Base-by-base conservation (phyloP, 306 rosid species). In the Spatholobus suberectus region DNA sequence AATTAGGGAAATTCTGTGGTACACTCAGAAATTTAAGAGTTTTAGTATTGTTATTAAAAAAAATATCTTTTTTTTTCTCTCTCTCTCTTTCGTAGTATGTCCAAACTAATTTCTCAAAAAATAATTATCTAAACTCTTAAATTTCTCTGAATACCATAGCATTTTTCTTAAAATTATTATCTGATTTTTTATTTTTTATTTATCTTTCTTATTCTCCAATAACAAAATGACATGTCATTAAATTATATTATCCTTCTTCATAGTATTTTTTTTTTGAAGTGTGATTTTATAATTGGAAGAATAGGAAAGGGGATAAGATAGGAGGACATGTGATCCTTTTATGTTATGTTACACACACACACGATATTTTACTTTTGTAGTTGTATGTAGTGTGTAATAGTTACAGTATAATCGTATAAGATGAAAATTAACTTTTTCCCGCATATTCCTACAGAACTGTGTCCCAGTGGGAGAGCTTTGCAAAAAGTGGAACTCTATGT, bases 401-500 rank as follows among this genome's bases (percentile, higher is more conserved):
- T 40, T 68, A 27, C 49, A 62, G 54, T 82, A 21, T 12, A 76
- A 67, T 21, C 9, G 51, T 75, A 57, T 85, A 29, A 32, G 69
- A 81, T 84, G 75, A 86, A 89, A 83, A 69, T 54, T 70, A 81
- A 82, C 89, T 75, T 80, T 82, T 4, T 18, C 27, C 57, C 75
- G 81, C 83, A 59, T 75, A 57, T 70, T 80, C 17, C 62, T 54
- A 67, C 92, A 96, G 97, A 89, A 78, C 55, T 85, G 88, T 83
- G 94, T 87, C 82, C 84, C 86, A 67, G 86, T 88, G 80, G 75
- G 92, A 81, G 93, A 92, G 71, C 90, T 90, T 84, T 91, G 91
- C 96, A 87, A 82, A 80, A 91, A 89, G 87, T 92, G 97, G 97
- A 93, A 83, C 87, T 89, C 91, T 4, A 77, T 87, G 87, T 87